Evolutionary conservation across 176 grass and related monocot species (phyloP), one percentile per base, ranked within the genome.

Genomic region (Eleusine indica): DNA sequence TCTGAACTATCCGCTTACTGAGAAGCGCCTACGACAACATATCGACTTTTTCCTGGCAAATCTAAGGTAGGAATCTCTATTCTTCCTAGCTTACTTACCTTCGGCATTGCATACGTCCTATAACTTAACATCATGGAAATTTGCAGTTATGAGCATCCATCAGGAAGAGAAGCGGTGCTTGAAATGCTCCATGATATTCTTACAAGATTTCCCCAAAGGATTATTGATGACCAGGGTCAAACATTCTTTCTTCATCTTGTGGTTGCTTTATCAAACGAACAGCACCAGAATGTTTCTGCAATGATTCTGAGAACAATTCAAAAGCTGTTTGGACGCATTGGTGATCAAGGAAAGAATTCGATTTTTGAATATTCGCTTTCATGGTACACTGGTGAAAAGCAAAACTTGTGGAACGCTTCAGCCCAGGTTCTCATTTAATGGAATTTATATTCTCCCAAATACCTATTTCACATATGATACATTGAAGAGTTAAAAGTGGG

Each of bases 41-140:
- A 85, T 95, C 86, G 96, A 98, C 79, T 98, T 98, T 86, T 90
- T 98, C 79, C 85, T 98, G 17, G 64, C 84, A 63, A 98, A 98
- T 84, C 84, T 98, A 64, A 93, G 93, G 96, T 85, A 91, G 60
- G 83, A 69, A 86, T 81, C 17, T 71, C 19, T 28, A 69, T 82
- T 78, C 13, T 75, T 16, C 19, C 14, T 53, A 54, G 17, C 21
- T 30, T 71, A 12, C 62, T 72, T 67, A 39, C 40, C 35, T 80
- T 87, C 42, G 54, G 22, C 42, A 43, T 47, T 60, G 42, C 19
- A 60, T 82, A 41, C 38, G 13, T 38, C 16, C 4, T 68, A 9
- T 73, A 49, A 49, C 70, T 16, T 82, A 83, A 86, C 68, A 57
- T 66, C 25, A 6, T 35, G 21, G 7, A 82, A 73, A 41, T 74